Base-by-base conservation (phyloP, 352 stramenopile species). In the Aphanomyces cochlioides region DNA sequence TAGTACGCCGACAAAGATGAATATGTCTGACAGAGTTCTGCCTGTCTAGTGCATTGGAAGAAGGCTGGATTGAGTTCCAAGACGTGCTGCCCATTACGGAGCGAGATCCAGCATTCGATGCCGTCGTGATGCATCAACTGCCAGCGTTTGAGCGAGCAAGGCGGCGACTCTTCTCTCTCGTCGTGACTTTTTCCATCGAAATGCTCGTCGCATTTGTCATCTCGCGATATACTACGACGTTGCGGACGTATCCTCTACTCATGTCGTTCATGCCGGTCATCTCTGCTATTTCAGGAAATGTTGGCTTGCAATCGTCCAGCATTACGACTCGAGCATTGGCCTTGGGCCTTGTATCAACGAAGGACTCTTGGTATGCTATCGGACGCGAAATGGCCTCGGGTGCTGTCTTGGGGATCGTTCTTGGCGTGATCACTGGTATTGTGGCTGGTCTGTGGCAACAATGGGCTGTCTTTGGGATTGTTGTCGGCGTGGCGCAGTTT, bases 241-340 rank as follows among this genome's bases (percentile, higher is more conserved):
- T 67, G 41, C 13, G 21, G 19, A 56, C 59, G 59, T 67, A 56
- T 19, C 59, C 59, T 28, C 41, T 67, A 13, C 59, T 67, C 41
- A 67, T 67, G 59, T 48, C 59, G 38, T 67, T 67, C 41, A 67
- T 67, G 39, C 59, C 59, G 7, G 59, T 67, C 17, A 67, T 67
- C 39, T 67, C 59, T n/a, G 59, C 59, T 8, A 50, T 67, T 45
- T 67, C 59, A 7, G 59, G 59, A 41, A 67, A 67, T 37, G 59
- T 67, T 34, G 59, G 59, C 1, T 15, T 67, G 17, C 59, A 67
- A 45, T 67, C 59, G 19, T 67, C 59, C 41, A 67, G 59, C 59
- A 67, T 67, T n/a, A 50, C 56, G 7, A 67, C 59, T 21, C 39
- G 59, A 5, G 59, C 59, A 36, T 37, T 67, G 10, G 59, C 59